These are phyloP conservation scores for Tuber calosporum DNA, from an alignment of 495 filamentous ascomycete species.

Conservation along the genomic window DNA sequence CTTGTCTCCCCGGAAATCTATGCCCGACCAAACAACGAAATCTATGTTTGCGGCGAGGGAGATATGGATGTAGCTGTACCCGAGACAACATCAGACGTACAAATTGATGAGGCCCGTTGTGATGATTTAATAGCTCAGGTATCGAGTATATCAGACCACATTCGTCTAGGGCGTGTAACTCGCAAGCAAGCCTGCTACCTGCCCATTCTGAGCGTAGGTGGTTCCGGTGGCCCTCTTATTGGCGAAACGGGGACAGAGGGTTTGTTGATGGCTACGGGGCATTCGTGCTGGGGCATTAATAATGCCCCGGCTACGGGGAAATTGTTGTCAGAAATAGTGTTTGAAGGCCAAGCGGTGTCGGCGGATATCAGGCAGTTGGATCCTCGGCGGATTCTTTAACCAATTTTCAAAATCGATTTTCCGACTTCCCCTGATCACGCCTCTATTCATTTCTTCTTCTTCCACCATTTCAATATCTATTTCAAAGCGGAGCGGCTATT, in stretches of 20 bases:
- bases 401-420: neutral
- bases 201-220: conserved; percentile 60
- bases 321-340: conserved; percentile 76
- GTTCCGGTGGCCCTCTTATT: conserved; percentile 64
- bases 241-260: conserved; percentile 69
- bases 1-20: conserved; percentile 77
- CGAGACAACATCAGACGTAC: conserved; percentile 64
- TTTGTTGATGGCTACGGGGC: conserved; percentile 75
- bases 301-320: conserved; percentile 89
- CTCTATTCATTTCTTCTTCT: neutral
- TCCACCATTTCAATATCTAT: neutral
- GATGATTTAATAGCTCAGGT: conserved; percentile 85
- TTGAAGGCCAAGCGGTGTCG: conserved; percentile 70
- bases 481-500: neutral
- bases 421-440: neutral
- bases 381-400: conserved; percentile 52
- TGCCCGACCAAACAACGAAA: conserved; percentile 75
- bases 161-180: conserved; percentile 70
- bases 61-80: conserved; percentile 72
- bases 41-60: conserved; percentile 88
- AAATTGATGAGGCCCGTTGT: conserved; percentile 67
- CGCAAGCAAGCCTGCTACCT: conserved; percentile 88
- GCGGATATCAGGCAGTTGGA: conserved; percentile 65
- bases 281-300: conserved; percentile 98
- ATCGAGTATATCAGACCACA: conserved; percentile 63